Percentiles rank a stretch among this genome's conserved stretches.
phyloP scores from a whole-genome alignment of 2,329 filamentous ascomycete species.

The Neonectria sp. region DNA sequence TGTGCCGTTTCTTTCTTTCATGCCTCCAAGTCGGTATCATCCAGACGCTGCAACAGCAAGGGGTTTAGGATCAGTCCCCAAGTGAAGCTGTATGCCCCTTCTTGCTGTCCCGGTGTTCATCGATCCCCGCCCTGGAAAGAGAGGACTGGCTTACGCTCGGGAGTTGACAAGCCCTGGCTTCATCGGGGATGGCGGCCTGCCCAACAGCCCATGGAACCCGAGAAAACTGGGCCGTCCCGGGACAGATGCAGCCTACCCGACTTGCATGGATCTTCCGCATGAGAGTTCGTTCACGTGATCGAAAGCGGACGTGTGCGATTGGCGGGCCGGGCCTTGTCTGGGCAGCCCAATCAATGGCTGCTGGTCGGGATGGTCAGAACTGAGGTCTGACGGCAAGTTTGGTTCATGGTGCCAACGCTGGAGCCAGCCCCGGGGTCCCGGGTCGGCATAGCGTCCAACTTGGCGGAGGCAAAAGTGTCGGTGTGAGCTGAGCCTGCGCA shows the following conservation, averaged over 20 bases:
- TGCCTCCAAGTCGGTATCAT: neutral
- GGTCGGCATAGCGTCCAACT: slow-evolving; percentile 29
- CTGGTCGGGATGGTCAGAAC: slow-evolving; percentile 40
- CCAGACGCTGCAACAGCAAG: neutral
- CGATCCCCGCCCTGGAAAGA: slow-evolving; percentile 8
- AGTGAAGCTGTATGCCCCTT: slow-evolving; percentile 4
- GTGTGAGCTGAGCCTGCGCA: slow-evolving; percentile 35
- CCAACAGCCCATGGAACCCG: slow-evolving; percentile 39
- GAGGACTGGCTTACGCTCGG: slow-evolving; percentile 17
- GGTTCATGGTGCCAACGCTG: slow-evolving; percentile 37
- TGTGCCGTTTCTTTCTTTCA: slow-evolving; percentile 19
- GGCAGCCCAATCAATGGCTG: slow-evolving; percentile 44
- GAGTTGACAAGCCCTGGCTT: slow-evolving; percentile 34
- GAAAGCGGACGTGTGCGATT: slow-evolving; percentile 54
- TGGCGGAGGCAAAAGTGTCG: slow-evolving; percentile 34
- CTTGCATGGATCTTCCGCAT: slow-evolving; percentile 54
- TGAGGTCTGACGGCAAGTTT: slow-evolving; percentile 34
- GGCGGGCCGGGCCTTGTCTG: slow-evolving; percentile 56
- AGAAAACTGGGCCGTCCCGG: slow-evolving; percentile 50
- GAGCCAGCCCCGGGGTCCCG: slow-evolving; percentile 41
- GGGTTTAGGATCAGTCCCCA: slow-evolving; percentile 1
- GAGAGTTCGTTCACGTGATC: slow-evolving; percentile 53
- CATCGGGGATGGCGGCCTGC: slow-evolving; percentile 43
- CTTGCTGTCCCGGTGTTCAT: slow-evolving; percentile 12
- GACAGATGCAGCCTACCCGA: slow-evolving; percentile 53